Conservation (phyloP, 768 basidiomycete species). For the Coprinopsis sp. region DNA sequence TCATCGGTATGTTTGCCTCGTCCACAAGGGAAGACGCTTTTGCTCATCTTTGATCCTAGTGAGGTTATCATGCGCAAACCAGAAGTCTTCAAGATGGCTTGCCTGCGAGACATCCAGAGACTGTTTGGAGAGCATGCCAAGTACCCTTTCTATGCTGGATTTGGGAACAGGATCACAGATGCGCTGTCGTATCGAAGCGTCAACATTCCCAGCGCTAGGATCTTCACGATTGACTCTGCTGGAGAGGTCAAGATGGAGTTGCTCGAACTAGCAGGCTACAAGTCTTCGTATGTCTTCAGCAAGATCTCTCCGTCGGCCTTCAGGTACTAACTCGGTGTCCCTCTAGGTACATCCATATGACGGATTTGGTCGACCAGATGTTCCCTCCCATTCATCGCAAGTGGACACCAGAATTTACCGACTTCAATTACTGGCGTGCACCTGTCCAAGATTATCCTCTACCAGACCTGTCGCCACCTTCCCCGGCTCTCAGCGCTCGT, state of each 20-base stretch:
- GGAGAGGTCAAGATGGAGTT: constrained; percentile 98
- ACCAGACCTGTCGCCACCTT: constrained; percentile 81
- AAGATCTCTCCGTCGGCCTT: neutral
- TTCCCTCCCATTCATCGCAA: constrained; percentile 94
- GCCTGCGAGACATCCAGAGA: constrained; percentile 88
- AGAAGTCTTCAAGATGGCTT: constrained; percentile 99
- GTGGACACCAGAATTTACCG: constrained; percentile 87
- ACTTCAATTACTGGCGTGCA: constrained; percentile 94
- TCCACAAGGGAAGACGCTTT: neutral
- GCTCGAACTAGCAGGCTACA: constrained; percentile 94
- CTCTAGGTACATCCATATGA: constrained; percentile 92
- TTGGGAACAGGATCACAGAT: constrained; percentile 97
- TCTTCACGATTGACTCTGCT: constrained; percentile 94
- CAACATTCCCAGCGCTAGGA: constrained; percentile 87
- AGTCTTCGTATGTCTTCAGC: constrained; percentile 68
- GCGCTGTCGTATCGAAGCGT: constrained; percentile 97
- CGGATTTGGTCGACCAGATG: constrained; percentile 99
- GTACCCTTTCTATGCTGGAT: constrained; percentile 93
- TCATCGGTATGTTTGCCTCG: constrained; percentile 62
- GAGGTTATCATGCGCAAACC: constrained; percentile 99
- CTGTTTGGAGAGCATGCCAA: constrained; percentile 71
- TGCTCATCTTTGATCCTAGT: constrained; percentile 33
- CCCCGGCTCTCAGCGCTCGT: constrained; percentile 89
- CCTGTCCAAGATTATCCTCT: constrained; percentile 74
- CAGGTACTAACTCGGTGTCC: constrained; percentile 4